Evolutionary conservation across 169 alveolate genomes (phyloP), one percentile per base, ranked within the genome.

Genomic region (Eimeria acervulina): DNA sequence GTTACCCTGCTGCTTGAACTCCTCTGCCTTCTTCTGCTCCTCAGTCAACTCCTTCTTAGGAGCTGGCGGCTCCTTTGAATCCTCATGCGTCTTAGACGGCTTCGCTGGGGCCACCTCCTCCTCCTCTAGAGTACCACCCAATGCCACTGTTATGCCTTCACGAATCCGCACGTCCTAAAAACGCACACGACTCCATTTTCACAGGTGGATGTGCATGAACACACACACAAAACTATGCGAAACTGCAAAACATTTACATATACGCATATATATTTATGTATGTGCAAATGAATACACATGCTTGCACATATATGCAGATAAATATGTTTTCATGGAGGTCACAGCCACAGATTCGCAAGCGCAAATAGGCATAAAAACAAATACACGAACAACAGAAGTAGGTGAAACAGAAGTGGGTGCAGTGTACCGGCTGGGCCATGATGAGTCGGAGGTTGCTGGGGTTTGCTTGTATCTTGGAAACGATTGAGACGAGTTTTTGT

Each of bases 31-130:
- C 97, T 93, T 93, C 97, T 95, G 94, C 94, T 66, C 97, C 97
- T 76, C 96, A 70, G 96, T 97, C 97, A 63, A 98, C 98, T 95
- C 96, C 90, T 52, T 97, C 97, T 96, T 97, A 96, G 93, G 95
- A 94, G 40, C 95, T 95, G 90, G 97, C 36, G 52, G 26, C 36
- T 21, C 81, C 36, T 42, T 38, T 28, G 81, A 1, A 40, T 55
- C 89, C 74, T 98, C 98, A 95, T 96, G 95, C 89, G 84, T 76
- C 78, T 63, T 21, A 5, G 87, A 15, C 3, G 68, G 55, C n/a
- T 36, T 42, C 38, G 88, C 59, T n/a, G 90, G 59, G 5, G 95
- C 80, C n/a, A 74, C 26, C 31, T 85, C 84, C 52, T 88, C 93
- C 74, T 85, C 96, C 70, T 90, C 91, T 92, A 95, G 38, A 38